Conservation (phyloP, 306 rosid species). For the Boehmeria nivea region DNA sequence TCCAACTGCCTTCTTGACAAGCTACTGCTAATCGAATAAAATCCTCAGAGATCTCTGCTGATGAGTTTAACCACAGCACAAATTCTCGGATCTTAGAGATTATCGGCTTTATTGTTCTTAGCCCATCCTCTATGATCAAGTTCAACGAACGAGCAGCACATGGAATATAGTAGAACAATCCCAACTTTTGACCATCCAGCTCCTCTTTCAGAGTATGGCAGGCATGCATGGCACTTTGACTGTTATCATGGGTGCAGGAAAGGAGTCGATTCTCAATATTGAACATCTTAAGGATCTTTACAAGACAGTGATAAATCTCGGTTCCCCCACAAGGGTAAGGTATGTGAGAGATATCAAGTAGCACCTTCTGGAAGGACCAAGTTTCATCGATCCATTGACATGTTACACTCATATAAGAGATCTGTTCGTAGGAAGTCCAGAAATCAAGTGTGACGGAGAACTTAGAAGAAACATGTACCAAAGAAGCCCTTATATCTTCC, state of each 20-base stretch:
- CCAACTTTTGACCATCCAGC: conserved; percentile 67
- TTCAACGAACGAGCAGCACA: conserved; percentile 85
- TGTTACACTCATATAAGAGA: conserved; percentile 75
- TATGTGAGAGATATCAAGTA: conserved; percentile 79
- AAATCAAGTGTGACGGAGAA: conserved; percentile 80
- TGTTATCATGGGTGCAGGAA: conserved; percentile 92
- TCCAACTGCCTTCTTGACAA: conserved; percentile 89
- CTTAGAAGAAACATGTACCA: conserved; percentile 73
- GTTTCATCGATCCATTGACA: conserved; percentile 90
- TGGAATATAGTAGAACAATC: conserved; percentile 84
- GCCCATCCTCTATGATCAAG: conserved; percentile 80
- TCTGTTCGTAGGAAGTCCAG: conserved; percentile 86
- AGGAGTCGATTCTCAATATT: conserved; percentile 71
- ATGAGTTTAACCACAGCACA: conserved; percentile 64
- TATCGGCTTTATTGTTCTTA: conserved; percentile 54
- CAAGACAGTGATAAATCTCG: conserved; percentile 61
- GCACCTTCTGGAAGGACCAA: conserved; percentile 82
- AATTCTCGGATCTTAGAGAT: conserved; percentile 81
- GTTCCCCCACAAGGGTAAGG: conserved; percentile 72
- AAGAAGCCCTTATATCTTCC: conserved; percentile 65
- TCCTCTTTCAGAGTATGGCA: conserved; percentile 70
- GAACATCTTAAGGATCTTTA: conserved; percentile 70
- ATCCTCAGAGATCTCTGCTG: conserved; percentile 61
- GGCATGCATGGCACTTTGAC: conserved; percentile 64
- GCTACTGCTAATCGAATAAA: conserved; percentile 62